Base-by-base conservation (phyloP, 2,329 filamentous ascomycete species). In the Tolypocladium sp. region DNA sequence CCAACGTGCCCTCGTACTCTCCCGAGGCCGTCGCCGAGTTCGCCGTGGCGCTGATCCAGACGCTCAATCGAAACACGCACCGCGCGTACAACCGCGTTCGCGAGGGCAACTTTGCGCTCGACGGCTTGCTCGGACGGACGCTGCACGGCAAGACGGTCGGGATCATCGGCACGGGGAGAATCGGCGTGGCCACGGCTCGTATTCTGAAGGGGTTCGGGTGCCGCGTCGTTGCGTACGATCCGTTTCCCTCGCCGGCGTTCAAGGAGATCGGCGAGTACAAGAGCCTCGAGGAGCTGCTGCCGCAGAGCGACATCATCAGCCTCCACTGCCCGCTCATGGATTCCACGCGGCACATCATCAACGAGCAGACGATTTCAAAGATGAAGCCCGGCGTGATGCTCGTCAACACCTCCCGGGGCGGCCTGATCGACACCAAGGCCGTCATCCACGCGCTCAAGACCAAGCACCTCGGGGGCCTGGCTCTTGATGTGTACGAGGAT, bases 11-110 rank as follows among this genome's bases (percentile, higher is more conserved):
- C 1, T 81, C 83, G 3, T 89, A 89, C 73, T 86, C 84, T 9
- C 86, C 86, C 60, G 83, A 89, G 70, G 83, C 86, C 2, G 86
- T 89, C 2, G 86, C 86, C 63, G 86, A 89, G 75, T 89, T 88
- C 66, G 81, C 84, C 46, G 79, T 89, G n/a, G 83, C 85, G 2
- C 76, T 89, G 61, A 76, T 88, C 57, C 84, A 87, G 74, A 87
- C 85, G 1, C 76, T 89, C 51, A 87, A 88, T 69, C 83, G 86
- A 51, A 83, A 85, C 67, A 88, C 83, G 17, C 86, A 89, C 69
- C 82, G 84, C 27, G 84, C 86, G 3, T 88, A 86, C 71, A 87
- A 85, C 69, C 82, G 86, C 33, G 85, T 87, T 25, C 82, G 85
- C 51, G 85, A 89, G 70, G 85, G 82, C 56, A 89, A 89, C 69